Base-by-base conservation (phyloP, 2,329 filamentous ascomycete species). In the Aspergillus aculeatinus region DNA sequence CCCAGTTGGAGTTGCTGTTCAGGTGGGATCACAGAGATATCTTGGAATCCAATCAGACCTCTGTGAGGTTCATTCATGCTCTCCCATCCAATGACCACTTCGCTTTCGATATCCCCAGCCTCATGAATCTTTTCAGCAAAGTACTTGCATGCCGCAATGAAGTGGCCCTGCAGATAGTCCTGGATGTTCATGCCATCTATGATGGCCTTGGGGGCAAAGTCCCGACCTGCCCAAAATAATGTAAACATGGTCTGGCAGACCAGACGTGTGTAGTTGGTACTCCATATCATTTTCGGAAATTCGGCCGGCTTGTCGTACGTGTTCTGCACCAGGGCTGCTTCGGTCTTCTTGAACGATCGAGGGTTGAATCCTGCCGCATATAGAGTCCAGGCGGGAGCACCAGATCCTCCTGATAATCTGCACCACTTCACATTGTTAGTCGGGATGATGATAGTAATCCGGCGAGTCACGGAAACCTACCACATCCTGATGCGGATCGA, bases 201-300 rank as follows among this genome's bases (percentile, higher is more conserved):
- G 66, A 97, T 90, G 67, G 94, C 96, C 71, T 96, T 97, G 3
- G 96, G 96, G 1, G 95, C 91, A 80, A 97, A 98, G 69, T 96
- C 91, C 64, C 83, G 87, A 39, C 95, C 95, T 9, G 85, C 93
- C 74, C 96, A 99, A 79, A 96, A 99, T 55, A 98, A 79, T 0
- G 94, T 96, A 74, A 97, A 98, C 67, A 98, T 92, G 50, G 92
- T 93, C 66, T 93, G 91, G 53, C 89, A 90, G 2, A 89, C 93
- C 53, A 98, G 82, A 25, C 95, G 86, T 63, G 87, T 90, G 76
- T 99, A 99, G 74, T 99, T 99, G 55, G 96, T 98, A 16, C 94
- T 92, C 95, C 95, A 99, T 60, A 98, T 94, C 96, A 99, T 99
- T 79, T 97, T 98, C 25, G 95, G 95, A 66, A 94, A 99, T 1